Percentiles rank a stretch among this genome's conserved stretches.
Conservation (phyloP, 768 basidiomycete genomes). For the Leucocoprinus leucothites region DNA sequence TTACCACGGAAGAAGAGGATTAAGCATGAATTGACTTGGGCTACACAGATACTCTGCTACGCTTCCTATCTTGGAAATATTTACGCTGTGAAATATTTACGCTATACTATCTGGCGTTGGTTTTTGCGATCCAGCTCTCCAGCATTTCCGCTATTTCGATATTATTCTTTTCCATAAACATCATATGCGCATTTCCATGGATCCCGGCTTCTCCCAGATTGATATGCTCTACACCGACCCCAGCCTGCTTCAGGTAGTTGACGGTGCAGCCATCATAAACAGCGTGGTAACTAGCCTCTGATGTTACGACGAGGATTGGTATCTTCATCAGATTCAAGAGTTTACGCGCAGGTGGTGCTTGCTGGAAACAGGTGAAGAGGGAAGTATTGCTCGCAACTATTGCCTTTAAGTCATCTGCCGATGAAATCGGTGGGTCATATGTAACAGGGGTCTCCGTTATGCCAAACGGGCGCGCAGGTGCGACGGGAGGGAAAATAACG, state of each 20-base stretch:
- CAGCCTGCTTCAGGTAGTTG: slow-evolving; percentile 40
- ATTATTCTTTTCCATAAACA: slow-evolving; percentile 53
- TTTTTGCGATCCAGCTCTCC: slow-evolving; percentile 29
- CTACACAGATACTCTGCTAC: not conserved
- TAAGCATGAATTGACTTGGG: not conserved
- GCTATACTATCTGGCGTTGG: not conserved
- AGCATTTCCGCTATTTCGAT: slow-evolving; percentile 38
- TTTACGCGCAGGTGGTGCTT: slow-evolving; percentile 37
- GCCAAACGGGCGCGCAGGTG: slow-evolving; percentile 40
- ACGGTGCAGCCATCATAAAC: slow-evolving; percentile 46
- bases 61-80: no score
- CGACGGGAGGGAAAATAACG: slow-evolving; percentile 34
- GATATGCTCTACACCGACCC: slow-evolving; percentile 40
- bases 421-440: slow-evolving; percentile 39
- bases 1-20: slow-evolving; percentile 2
- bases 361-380: slow-evolving; percentile 39
- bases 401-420: slow-evolving; percentile 32
- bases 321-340: slow-evolving; percentile 39
- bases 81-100: not conserved
- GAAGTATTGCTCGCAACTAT: slow-evolving; percentile 23
- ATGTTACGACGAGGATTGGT: slow-evolving; percentile 46
- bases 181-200: slow-evolving; percentile 52
- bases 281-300: slow-evolving; percentile 47
- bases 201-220: slow-evolving; percentile 41
- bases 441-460: slow-evolving; percentile 44